These are phyloP conservation scores for Furcasterigmium furcatum DNA, from an alignment of 2,329 filamentous ascomycete species.

Conservation along the genomic window DNA sequence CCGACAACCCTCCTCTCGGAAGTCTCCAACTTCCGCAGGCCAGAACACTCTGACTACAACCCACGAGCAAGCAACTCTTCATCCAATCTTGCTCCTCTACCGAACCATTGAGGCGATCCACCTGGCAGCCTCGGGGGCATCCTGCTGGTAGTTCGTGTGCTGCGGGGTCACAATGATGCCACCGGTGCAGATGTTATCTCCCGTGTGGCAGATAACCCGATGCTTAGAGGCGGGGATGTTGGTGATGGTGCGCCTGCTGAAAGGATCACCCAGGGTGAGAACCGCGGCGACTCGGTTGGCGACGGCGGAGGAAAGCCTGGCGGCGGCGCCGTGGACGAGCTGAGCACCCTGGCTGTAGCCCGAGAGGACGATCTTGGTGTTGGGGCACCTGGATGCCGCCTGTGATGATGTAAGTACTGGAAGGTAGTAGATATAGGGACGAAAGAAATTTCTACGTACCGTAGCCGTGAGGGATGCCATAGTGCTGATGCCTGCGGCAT, in stretches of 20 bases:
- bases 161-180: slow-evolving; percentile 19
- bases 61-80: no score
- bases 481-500: slow-evolving; percentile 33
- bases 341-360: slow-evolving; percentile 41
- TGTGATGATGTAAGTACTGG: slow-evolving; percentile 14
- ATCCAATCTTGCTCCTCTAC: no score
- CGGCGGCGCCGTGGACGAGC: slow-evolving; percentile 40
- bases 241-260: neutral
- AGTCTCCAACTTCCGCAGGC: no score
- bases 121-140: slow-evolving; percentile 21
- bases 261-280: slow-evolving; percentile 13
- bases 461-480: slow-evolving; percentile 25
- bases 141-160: slow-evolving; percentile 22
- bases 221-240: slow-evolving; percentile 5
- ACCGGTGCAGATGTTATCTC: slow-evolving; percentile 26
- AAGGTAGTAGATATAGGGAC: neutral
- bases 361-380: slow-evolving; percentile 40
- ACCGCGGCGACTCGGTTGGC: slow-evolving; percentile 20
- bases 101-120: slow-evolving; percentile 17
- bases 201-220: slow-evolving; percentile 24
- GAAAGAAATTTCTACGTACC: neutral
- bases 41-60: no score
- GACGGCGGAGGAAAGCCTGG: slow-evolving; percentile 27
- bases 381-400: slow-evolving; percentile 36
- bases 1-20: no score